Conservation (phyloP, 2,329 filamentous ascomycete genomes). For the Fusarium robinianum region DNA sequence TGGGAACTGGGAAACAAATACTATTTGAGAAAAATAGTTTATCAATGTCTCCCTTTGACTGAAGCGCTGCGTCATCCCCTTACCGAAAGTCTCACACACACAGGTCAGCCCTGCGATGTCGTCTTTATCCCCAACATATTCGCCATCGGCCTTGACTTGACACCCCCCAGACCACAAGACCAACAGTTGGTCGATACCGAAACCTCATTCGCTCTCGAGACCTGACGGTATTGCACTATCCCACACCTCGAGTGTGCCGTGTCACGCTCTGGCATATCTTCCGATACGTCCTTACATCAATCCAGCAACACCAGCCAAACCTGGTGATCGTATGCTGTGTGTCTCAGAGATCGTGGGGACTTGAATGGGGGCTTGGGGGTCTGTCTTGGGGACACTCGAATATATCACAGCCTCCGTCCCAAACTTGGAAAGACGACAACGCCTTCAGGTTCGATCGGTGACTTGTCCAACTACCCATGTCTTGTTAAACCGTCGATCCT, state of each 20-base stretch:
- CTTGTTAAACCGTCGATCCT: no score
- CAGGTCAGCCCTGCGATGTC: conserved; percentile 20
- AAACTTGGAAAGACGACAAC: no score
- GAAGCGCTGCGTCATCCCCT: not conserved
- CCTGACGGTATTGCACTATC: conserved; percentile 7
- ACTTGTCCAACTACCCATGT: no score
- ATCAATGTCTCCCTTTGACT: not conserved
- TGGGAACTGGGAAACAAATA: no score
- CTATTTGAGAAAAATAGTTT: not conserved
- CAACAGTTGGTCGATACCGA: conserved; percentile 4
- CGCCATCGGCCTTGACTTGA: conserved; percentile 30
- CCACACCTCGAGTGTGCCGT: conserved; percentile 7
- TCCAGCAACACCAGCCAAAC: conserved; percentile 7
- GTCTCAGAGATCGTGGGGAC: not conserved
- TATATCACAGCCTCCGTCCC: conserved; percentile 3
- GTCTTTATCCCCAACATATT: conserved; percentile 35
- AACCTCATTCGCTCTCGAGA: conserved; percentile 29
- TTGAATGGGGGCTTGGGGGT: not conserved
- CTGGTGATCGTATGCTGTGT: conserved; percentile 14
- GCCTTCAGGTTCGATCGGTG: no score
- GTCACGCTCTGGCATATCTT: conserved; percentile 14
- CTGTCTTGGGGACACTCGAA: not conserved
- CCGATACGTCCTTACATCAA: conserved; percentile 16
- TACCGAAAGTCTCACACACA: not conserved
- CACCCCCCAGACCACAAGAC: conserved; percentile 22